Base-by-base conservation (phyloP, 1,284 basidiomycete species). In the Irpex lacteus region DNA sequence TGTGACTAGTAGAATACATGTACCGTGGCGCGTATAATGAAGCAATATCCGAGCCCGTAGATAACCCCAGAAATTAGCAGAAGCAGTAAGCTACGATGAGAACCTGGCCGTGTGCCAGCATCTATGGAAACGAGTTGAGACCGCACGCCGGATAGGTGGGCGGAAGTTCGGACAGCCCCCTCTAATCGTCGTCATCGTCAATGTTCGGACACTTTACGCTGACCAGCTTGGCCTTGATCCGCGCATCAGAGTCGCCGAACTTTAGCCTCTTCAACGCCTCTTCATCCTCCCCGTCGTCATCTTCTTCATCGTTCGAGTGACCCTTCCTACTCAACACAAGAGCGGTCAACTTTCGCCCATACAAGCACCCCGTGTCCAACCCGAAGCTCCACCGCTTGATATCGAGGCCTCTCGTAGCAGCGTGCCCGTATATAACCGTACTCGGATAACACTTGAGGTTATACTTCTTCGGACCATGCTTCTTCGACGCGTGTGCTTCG, bases 351-450 rank as follows among this genome's bases (percentile, higher is more conserved):
- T 74, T 76, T 34, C 81, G 78, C 8, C 82, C 79, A 68, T 89
- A 86, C 36, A 95, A 89, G 71, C 94, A 96, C 5, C 92, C 94
- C 0, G 90, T 84, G 73, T 96, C 94, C 47, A 95, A 74, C 1
- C 94, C 94, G 65, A 94, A 78, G 1, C 87, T 85, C 89, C 90
- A 95, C 36, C 89, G 81, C 67, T 90, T 89, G 69, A 93, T 76
- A 72, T 95, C 91, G 7, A 95, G 79, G 15, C 91, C 91, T 19
- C 91, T 80, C 2, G 82, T 78, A 3, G 94, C 93, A 5, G 90
- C 83, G 71, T 95, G 94, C 0, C 93, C 94, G 72, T 95, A 96
- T 6, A 96, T 77, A n/a, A 94, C 86, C 32, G 85, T 91, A 0
- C 88, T 82, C 3, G 93, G 91, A 68, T 86, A 84, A 71, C 94